phyloP scores from a whole-genome alignment of 2,329 filamentous ascomycete genomes.

The Monosporascus ibericus region DNA sequence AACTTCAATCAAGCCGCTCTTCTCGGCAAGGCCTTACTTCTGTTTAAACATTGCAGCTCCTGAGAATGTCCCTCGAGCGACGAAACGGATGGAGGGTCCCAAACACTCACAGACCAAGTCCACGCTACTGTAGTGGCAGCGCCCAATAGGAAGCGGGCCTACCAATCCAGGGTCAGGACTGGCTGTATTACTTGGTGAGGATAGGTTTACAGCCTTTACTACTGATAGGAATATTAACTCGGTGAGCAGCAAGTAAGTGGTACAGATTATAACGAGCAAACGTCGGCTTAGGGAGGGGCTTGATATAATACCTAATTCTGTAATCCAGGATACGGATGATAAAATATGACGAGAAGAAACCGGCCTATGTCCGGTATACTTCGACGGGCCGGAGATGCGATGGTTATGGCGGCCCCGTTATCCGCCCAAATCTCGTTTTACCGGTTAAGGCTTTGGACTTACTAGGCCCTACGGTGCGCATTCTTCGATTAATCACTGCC shows the following conservation, averaged over 20 bases:
- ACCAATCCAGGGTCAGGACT: slow-evolving; percentile 33
- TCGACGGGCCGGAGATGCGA: slow-evolving; percentile 29
- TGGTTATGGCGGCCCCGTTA: slow-evolving; percentile 24
- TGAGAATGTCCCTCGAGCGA: too few species aligned
- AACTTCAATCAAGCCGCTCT: too few species aligned
- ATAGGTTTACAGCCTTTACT: not conserved
- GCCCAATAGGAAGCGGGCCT: slow-evolving; percentile 22
- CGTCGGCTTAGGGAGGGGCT: slow-evolving; percentile 17
- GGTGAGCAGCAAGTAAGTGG: slow-evolving; percentile 9
- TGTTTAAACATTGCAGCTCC: too few species aligned
- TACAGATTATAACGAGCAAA: slow-evolving; percentile 3
- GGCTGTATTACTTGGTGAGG: slow-evolving; percentile 35
- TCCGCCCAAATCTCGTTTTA: not conserved
- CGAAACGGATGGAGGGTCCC: too few species aligned
- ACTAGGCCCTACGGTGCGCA: slow-evolving; percentile 20
- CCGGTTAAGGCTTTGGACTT: slow-evolving; percentile 19
- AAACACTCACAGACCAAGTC: too few species aligned
- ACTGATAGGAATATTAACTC: slow-evolving; percentile 1
- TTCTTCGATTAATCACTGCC: slow-evolving; percentile 27
- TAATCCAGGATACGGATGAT: slow-evolving; percentile 27
- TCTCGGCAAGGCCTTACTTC: too few species aligned
- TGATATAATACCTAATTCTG: not conserved
- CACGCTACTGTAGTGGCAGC: too few species aligned
- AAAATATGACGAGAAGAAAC: slow-evolving; percentile 30
- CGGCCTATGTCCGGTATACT: slow-evolving; percentile 27